Base-by-base conservation (phyloP, 1,284 basidiomycete genomes). In the Apiotrichum veenhuisii region DNA sequence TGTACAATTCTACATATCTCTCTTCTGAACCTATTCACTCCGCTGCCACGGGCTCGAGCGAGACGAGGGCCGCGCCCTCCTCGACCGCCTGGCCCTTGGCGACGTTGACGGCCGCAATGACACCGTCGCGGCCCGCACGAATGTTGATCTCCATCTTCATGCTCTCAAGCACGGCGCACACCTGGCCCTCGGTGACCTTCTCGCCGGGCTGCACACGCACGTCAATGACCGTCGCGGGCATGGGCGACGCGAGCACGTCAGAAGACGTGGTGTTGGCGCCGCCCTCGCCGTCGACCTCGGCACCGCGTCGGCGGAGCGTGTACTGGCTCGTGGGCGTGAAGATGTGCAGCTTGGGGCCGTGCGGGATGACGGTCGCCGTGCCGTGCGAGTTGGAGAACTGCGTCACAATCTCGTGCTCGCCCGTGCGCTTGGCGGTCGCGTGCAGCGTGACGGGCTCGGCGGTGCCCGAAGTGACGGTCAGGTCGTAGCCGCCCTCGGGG, bases 101-200 rank as follows among this genome's bases (percentile, higher is more conserved):
- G 67, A 87, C 89, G n/a, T 83, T 84, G 10, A 94, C 82, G 40
- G 81, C 80, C 63, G 80, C 84, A 3, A 94, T 85, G 9, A 85
- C 79, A 12, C 89, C 91, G 43, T 81, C 79, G 7, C 80, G 79
- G 55, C 83, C 81, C 14, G 89, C 85, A 57, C 90, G 82, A 65
- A 96, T 73, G 43, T 89, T 88, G 50, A 88, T 94, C 79, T 93
- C 91, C 63, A 90, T 94, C 83, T 96, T 96, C 92, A 95, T 96
- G 68, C 90, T 93, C 79, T 95, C 92, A 65, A 95, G 77, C 22
- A 95, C 85, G 30, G 92, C 85, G 14, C 91, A 81, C 10, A 84
- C 84, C 70, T 93, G 87, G 0, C 89, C 90, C 72, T 83, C 84
- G 72, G 85, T 83, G n/a, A 95, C 88, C 38, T 74, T 77, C 56